Conservation (phyloP, 129 eudicot species). For the Logfia minima region DNA sequence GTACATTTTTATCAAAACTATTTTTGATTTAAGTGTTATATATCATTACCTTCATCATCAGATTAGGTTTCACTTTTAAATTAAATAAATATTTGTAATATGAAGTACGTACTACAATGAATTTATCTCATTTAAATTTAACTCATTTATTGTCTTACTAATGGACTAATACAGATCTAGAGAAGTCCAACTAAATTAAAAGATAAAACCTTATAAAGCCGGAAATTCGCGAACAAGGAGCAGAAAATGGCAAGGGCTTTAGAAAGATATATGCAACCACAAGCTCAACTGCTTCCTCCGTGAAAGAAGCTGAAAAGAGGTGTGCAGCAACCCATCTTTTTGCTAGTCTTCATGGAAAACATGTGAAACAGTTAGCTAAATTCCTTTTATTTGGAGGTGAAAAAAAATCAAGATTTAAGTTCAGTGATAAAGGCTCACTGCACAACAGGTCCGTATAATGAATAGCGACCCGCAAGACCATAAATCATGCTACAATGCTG, state of each 20-base stretch:
- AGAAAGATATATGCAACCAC: constrained; percentile 75
- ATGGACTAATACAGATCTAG: neutral
- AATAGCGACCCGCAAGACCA: constrained; percentile 82
- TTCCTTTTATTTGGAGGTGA: constrained; percentile 6
- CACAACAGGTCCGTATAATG: constrained; percentile 76
- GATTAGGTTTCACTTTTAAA: neutral
- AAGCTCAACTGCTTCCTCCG: constrained; percentile 80
- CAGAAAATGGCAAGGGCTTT: constrained; percentile 68
- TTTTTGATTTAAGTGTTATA: neutral
- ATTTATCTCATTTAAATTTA: neutral
- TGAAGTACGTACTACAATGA: neutral
- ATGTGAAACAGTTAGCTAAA: constrained; percentile 9
- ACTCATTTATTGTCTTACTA: neutral
- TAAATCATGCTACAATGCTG: constrained; percentile 94
- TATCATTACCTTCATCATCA: neutral
- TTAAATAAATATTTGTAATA: neutral
- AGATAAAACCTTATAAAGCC: constrained; percentile 71
- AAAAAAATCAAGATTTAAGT: neutral
- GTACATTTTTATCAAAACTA: neutral
- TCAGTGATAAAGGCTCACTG: constrained; percentile 44
- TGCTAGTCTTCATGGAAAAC: constrained; percentile 55
- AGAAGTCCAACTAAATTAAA: neutral
- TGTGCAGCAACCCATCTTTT: constrained; percentile 96
- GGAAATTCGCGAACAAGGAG: constrained; percentile 74
- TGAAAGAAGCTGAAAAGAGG: constrained; percentile 67